A percentile compares a stretch with the other conserved stretches of the same genome.
Evolutionary conservation across 768 basidiomycete genomes (phyloP).

Genomic region (Boletus tylopilopsis): DNA sequence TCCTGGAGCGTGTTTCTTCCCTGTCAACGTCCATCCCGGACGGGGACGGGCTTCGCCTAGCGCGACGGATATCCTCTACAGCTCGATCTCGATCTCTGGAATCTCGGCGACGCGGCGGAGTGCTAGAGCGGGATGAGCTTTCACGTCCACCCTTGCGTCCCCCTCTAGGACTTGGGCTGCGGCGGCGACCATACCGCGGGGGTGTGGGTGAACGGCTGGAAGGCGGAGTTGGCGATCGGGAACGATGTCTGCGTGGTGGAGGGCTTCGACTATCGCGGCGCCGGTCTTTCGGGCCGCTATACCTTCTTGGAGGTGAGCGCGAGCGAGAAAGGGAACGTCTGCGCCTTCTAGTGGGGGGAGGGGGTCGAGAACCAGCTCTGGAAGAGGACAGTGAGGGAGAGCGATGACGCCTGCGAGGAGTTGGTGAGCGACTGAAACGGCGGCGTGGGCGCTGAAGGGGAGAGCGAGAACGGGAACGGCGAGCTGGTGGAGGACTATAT

Average conservation of each 20-base stretch:
- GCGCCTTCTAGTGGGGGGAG: conserved; percentile 37
- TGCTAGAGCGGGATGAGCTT: conserved; percentile 35
- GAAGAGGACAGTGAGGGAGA: conserved; percentile 35
- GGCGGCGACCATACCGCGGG: conserved; percentile 41
- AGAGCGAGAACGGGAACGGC: conserved; percentile 36
- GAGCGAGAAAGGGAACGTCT: conserved; percentile 32
- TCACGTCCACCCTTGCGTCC: conserved; percentile 25
- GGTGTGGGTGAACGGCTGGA: conserved; percentile 39
- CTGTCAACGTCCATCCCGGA: conserved; percentile 22
- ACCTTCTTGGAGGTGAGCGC: conserved; percentile 28
- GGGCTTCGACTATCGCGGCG: conserved; percentile 32
- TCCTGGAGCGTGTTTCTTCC: conserved; percentile 20
- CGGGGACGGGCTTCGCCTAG: conserved; percentile 27
- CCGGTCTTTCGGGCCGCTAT: conserved; percentile 14
- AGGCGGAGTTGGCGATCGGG: conserved; percentile 48
- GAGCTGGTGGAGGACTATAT: conserved; percentile 35
- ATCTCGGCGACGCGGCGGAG: conserved; percentile 31
- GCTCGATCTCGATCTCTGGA: conserved; percentile 25
- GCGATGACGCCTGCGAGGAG: conserved; percentile 26
- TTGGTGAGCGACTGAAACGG: conserved; percentile 25
- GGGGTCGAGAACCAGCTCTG: conserved; percentile 40
- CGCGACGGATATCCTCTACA: conserved; percentile 17
- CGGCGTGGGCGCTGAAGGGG: conserved; percentile 24
- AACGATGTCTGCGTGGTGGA: conserved; percentile 37
- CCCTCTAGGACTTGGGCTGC: conserved; percentile 39